Evolutionary conservation across 139 green algal species (phyloP).

Genomic region (Chlamydomonas sphaeroides): DNA sequence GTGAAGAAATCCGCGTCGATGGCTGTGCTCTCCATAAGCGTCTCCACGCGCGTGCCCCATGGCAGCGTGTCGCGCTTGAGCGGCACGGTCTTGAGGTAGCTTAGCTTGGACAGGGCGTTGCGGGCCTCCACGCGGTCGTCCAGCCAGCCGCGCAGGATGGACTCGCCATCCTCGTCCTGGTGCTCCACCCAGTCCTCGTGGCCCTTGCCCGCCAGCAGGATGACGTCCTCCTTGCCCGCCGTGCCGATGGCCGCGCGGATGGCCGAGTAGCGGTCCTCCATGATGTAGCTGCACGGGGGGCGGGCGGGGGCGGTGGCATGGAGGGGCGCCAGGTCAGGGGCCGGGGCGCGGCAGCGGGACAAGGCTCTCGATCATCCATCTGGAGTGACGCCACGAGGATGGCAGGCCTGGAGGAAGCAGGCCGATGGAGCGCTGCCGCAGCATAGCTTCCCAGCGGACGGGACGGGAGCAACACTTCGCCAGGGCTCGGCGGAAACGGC

Average conservation of each 20-base stretch:
- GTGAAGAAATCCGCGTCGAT: too few relatives aligned
- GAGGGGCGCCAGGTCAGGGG: background rate
- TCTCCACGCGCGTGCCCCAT: slow-evolving; percentile 52
- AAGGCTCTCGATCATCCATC: too few relatives aligned
- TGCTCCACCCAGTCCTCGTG: slow-evolving; percentile 83
- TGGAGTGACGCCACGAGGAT: background rate
- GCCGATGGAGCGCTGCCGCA: too few relatives aligned
- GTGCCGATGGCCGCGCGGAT: slow-evolving; percentile 96
- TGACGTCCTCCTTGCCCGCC: slow-evolving; percentile 81
- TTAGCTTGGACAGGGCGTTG: slow-evolving; percentile 80
- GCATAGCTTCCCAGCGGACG: too few relatives aligned
- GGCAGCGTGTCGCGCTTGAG: slow-evolving; percentile 58
- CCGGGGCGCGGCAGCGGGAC: background rate
- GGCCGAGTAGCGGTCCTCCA: slow-evolving; percentile 84
- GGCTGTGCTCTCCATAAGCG: slow-evolving; percentile 48
- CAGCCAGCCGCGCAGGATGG: slow-evolving; percentile 82
- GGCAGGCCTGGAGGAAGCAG: too few relatives aligned
- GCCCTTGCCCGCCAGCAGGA: slow-evolving; percentile 93
- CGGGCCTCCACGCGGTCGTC: slow-evolving; percentile 81
- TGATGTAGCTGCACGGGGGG: slow-evolving; percentile 53
- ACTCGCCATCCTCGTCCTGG: slow-evolving; percentile 51
- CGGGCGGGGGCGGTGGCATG: background rate
- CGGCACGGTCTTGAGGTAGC: slow-evolving; percentile 62
- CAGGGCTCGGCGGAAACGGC: too few relatives aligned
- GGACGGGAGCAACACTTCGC: too few relatives aligned